Evolutionary conservation across 805 yeast species (phyloP), one percentile per base, ranked within the genome.

Genomic region (Kazachstania africana): DNA sequence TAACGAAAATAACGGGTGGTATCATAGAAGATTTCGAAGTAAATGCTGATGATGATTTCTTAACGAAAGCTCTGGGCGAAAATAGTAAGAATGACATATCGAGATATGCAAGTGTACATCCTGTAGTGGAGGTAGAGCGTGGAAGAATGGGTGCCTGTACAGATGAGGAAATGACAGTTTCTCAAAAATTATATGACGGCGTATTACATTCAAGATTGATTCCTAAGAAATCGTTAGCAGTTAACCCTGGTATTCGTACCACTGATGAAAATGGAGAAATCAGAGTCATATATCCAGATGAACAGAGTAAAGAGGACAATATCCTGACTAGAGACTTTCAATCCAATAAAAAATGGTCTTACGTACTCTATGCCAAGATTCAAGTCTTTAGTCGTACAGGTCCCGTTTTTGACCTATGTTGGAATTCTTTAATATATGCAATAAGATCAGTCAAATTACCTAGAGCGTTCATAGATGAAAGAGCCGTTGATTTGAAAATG

Each of bases 71-170:
- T 15, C 36, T 48, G 20, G 38, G 40, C 2, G 38, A 39, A 12
- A 39, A 43, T 4, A 47, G 47, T n/a, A 44, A 40, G n/a, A n/a
- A 23, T 3, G 47, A 52, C 2, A 33, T 52, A 13, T 38, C 46
- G 1, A 61, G 56, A 19, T 44, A 43, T 35, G 62, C 67, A 1
- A 52, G 70, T 2, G 62, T 82, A 0, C 80, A 70, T 48, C 88
- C 94, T 0, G 73, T 77, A 12, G 83, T 84, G 6, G 85, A 79
- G 39, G 72, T 82, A 8, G 70, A 75, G 35, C 61, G 85, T 33
- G 94, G 94, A 19, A 64, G 83, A 32, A 50, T 54, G 17, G 91
- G 93, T 10, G 81, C 84, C 1, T 94, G 94, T 18, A 73, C 87
- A 1, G 81, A 76, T 43, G 94, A 84, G 55, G 95, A 84, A 50